Conservation (phyloP, 1,284 basidiomycete species). For the Pholiota adiposa region DNA sequence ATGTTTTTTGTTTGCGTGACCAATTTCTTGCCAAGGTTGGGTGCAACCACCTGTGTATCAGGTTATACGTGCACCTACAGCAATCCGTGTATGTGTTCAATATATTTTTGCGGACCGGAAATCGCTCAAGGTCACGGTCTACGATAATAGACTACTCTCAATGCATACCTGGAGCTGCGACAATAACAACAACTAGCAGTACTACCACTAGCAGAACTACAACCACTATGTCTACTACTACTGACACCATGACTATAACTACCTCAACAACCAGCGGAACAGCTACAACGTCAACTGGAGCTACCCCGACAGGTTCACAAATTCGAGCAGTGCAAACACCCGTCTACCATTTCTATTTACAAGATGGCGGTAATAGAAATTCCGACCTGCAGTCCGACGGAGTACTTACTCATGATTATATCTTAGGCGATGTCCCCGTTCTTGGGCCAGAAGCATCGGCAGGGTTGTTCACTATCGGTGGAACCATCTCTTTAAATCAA, state of each 20-base stretch:
- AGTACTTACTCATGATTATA: background rate
- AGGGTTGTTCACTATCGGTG: slow-evolving; percentile 54
- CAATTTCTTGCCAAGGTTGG: slow-evolving; percentile 38
- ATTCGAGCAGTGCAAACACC: slow-evolving; percentile 58
- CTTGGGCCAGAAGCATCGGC: slow-evolving; percentile 57
- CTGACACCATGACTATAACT: slow-evolving; percentile 23
- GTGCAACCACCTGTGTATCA: slow-evolving; percentile 48
- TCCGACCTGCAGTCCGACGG: background rate
- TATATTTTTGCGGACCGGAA: no score
- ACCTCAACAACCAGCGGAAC: slow-evolving; percentile 25
- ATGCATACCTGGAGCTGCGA: slow-evolving; percentile 42
- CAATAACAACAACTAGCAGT: slow-evolving; percentile 22
- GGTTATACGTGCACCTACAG: slow-evolving; percentile 48
- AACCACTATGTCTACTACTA: no score
- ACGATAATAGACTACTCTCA: slow-evolving; percentile 57
- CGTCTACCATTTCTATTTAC: slow-evolving; percentile 62
- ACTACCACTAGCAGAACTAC: slow-evolving; percentile 19
- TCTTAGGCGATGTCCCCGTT: slow-evolving; percentile 48
- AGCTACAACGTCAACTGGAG: slow-evolving; percentile 43
- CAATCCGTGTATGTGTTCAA: slow-evolving; percentile 45
- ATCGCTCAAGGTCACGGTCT: no score
- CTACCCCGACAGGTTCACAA: slow-evolving; percentile 55
- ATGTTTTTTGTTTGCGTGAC: background rate
- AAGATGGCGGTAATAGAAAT: slow-evolving; percentile 45
- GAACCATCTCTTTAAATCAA: slow-evolving; percentile 49